phyloP scores from a whole-genome alignment of 2,329 filamentous ascomycete species.

The Neonectria faginata region DNA sequence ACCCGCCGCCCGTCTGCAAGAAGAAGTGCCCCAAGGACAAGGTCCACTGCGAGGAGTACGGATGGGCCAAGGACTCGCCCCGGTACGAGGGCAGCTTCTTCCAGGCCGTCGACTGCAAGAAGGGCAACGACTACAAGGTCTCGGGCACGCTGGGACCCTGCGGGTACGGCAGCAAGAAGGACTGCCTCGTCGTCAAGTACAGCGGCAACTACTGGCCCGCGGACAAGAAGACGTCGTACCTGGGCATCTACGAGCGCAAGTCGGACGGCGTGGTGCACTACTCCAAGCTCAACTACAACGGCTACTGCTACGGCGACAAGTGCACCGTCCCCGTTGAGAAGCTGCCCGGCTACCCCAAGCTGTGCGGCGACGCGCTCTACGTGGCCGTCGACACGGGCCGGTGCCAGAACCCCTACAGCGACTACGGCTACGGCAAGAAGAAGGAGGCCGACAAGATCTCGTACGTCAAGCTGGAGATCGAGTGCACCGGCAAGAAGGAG shows the following conservation, averaged over 20 bases:
- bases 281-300: slow-evolving; percentile 35
- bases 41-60: slow-evolving; percentile 35
- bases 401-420: slow-evolving; percentile 26
- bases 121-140: slow-evolving; percentile 35
- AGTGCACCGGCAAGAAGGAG: slow-evolving; percentile 24
- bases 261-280: background rate
- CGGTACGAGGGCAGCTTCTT: slow-evolving; percentile 24
- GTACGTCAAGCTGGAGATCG: slow-evolving; percentile 20
- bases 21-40: slow-evolving; percentile 36
- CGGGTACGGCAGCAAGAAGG: slow-evolving; percentile 23
- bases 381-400: slow-evolving; percentile 36
- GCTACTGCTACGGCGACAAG: slow-evolving; percentile 35
- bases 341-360: slow-evolving; percentile 32
- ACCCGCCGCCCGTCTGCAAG: slow-evolving; percentile 27
- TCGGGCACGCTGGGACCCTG: slow-evolving; percentile 27
- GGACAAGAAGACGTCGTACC: slow-evolving; percentile 33
- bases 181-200: slow-evolving; percentile 36
- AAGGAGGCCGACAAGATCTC: slow-evolving; percentile 7
- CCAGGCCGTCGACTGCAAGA: slow-evolving; percentile 25
- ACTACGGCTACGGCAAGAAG: slow-evolving; percentile 15
- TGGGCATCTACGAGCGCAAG: slow-evolving; percentile 32
- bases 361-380: slow-evolving; percentile 30
- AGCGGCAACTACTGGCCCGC: slow-evolving; percentile 26
- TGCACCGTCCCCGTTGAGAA: slow-evolving; percentile 36
- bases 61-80: slow-evolving; percentile 28